phyloP scores from a whole-genome alignment of 2,329 filamentous ascomycete species.

The Cryphonectria naterciae region DNA sequence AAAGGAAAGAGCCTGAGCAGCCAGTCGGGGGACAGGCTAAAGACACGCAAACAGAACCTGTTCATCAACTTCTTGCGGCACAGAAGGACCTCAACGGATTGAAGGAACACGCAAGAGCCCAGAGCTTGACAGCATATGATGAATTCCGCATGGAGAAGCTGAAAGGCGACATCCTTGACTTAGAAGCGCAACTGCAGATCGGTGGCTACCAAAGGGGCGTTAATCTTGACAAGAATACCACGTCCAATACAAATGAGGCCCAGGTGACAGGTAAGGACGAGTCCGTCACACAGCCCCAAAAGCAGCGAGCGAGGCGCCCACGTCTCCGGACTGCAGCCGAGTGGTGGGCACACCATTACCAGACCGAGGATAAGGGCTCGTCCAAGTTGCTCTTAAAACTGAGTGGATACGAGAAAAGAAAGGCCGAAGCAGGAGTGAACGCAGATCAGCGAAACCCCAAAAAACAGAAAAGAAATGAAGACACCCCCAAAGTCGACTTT shows the following conservation, averaged over 20 bases:
- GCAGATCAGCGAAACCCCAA: not conserved
- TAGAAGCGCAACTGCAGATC: not conserved
- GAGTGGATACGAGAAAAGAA: not conserved
- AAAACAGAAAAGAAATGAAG: not conserved
- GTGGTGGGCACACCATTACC: not conserved
- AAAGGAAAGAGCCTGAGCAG: not conserved
- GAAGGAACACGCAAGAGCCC: not conserved
- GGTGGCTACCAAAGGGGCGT: not conserved
- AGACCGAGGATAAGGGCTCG: not conserved
- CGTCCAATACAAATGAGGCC: not conserved
- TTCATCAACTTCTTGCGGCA: not conserved
- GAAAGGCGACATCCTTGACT: not conserved
- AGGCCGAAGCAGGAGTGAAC: not conserved
- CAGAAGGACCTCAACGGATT: not conserved
- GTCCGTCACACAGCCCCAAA: not conserved
- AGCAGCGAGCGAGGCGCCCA: not conserved
- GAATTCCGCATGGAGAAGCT: not conserved
- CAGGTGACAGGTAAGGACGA: not conserved
- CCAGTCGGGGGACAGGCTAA: not conserved
- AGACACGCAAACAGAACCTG: not conserved
- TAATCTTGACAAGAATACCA: not conserved
- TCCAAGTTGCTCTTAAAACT: not conserved
- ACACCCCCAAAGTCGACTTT: not conserved
- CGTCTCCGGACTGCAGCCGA: not conserved
- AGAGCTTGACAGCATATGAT: not conserved